Percentiles rank a stretch among this genome's conserved stretches.
phyloP scores from a whole-genome alignment of 208 protist species.

The Wallacemonas collosoma region DNA sequence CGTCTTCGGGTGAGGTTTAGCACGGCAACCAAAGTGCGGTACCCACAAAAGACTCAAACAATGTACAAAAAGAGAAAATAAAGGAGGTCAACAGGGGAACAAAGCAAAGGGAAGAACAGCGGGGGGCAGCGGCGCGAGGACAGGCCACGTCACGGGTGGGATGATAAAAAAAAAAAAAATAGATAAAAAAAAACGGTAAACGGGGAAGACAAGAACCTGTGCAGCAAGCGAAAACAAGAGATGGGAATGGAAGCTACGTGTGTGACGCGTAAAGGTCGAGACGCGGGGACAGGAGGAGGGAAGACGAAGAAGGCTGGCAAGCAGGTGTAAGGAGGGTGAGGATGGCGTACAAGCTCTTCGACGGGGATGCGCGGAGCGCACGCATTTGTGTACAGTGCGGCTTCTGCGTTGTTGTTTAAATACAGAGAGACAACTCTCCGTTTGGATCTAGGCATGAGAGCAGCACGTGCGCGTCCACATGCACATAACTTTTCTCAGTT shows the following conservation, averaged over 20 bases:
- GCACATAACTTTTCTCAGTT: no score
- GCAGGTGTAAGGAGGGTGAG: no score
- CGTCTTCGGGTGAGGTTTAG: no score
- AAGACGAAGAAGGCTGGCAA: background rate
- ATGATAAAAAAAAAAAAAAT: slow-evolving; percentile 1
- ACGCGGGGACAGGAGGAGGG: background rate
- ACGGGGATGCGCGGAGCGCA: no score
- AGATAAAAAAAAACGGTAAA: slow-evolving; percentile 4
- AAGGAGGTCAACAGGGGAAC: background rate
- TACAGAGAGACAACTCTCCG: no score
- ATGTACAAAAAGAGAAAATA: background rate
- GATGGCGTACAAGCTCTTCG: no score
- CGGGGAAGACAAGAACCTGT: background rate
- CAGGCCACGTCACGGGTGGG: background rate
- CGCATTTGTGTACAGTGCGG: no score
- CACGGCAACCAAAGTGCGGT: no score
- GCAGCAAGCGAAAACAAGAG: background rate
- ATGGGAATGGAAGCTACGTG: background rate
- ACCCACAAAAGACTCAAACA: no score
- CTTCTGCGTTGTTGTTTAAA: no score
- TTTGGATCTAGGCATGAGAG: no score
- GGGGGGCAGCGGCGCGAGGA: background rate
- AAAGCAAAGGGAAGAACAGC: background rate
- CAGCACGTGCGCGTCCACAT: no score
- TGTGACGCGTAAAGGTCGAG: background rate